Evolutionary conservation across 306 rosid genomes (phyloP), one percentile per base, ranked within the genome.

Genomic region (Acacia confusa): DNA sequence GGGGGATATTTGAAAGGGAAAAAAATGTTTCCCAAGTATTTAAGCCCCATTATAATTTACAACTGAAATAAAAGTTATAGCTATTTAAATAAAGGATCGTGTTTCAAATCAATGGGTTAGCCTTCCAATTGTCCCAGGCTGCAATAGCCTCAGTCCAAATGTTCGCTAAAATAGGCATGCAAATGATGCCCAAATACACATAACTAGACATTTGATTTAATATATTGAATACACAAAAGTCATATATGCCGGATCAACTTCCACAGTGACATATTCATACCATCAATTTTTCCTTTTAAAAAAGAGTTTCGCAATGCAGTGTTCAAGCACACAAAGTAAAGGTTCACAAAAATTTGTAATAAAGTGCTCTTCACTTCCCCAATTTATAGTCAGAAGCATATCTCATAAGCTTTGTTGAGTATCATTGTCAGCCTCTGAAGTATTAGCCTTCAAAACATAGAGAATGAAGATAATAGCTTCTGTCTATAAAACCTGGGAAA

Each of bases 1-100:
- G 30, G 68, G 58, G 3, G 69, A 72, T 45, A 85, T 34, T 78
- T 53, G 30, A 80, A 73, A 52, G 63, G 27, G 13, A 7, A 15
- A 80, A 41, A n/a, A n/a, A 70, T 15, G 19, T 68, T 36, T 74
- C 47, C 66, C 48, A 15, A 47, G 40, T 22, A 77, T 67, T 44
- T 66, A 61, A 61, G 47, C 45, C 61, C 60, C 53, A 47, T 30
- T 57, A 60, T 60, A 60, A 58, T 45, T 80, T 60, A 77, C 30
- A 57, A 55, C 60, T 8, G 8, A 50, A 69, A 75, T 5, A 25
- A 24, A 38, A 48, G 77, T 44, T 36, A 57, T 27, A 63, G 28
- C 70, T 25, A 44, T 50, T 34, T 55, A 79, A 47, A 74, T 60
- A 61, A 24, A 68, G 68, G 24, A n/a, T 22, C 16, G 70, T 57